Evolutionary conservation across 139 green algal species (phyloP), one percentile per base, ranked within the genome.

Genomic region (Chlamydomonas applanata): DNA sequence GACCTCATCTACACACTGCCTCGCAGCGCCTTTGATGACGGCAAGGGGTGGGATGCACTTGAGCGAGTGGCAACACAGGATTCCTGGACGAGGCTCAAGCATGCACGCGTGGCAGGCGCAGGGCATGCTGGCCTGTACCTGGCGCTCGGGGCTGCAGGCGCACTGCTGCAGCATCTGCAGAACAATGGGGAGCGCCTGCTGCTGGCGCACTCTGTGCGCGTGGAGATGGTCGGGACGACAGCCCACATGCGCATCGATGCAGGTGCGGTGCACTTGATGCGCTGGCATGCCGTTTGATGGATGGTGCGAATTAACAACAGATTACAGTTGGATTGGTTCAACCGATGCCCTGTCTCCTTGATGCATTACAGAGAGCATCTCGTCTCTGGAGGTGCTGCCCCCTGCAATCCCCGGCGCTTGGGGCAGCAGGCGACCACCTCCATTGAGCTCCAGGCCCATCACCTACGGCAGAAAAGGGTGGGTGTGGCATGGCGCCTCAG

Each of bases 181-280:
- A 66, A 40, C n/a, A 25, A 66, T 40, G n/a, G 59, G 24, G 59
- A 66, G 59, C 59, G 27, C 2, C 4, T 66, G n/a, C 25, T 66
- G 25, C 59, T 66, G 25, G 59, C 59, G n/a, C 20, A 27, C 27
- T 35, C n/a, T 13, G 20, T 66, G 20, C 59, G 29, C 14, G 25
- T 35, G n/a, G 59, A 66, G 59, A 4, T 66, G 20, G 59, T 66
- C 4, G 59, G 59, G n/a, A 66, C 59, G 4, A 35, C 59, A 25
- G 59, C 59, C 4, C 59, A 66, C 59, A n/a, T 66, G 59, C 59
- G 59, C 59, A 66, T 66, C 4, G 59, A 66, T 35, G 59, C 59
- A 66, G 59, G 59, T 62, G 24, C 22, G 53, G 53, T 4, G 13
- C 20, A 32, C 16, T 5, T 32, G 19, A 32, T 63, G 14, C 54